Conservation (phyloP, 208 protist genomes). For the Histomonas meleagridis region DNA sequence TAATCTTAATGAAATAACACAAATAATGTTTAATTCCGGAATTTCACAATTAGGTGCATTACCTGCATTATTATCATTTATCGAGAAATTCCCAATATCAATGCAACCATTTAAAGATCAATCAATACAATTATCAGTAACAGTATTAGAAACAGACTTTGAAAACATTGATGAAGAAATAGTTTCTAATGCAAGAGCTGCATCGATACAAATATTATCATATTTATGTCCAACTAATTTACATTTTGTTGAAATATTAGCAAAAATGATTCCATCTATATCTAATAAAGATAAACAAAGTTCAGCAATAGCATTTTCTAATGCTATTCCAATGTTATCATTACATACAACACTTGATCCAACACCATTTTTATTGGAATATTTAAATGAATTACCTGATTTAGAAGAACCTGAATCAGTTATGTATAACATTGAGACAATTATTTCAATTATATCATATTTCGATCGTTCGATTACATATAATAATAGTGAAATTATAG, state of each 20-base stretch:
- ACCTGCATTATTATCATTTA: not conserved
- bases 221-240: not conserved
- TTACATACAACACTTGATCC: too few species aligned
- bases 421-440: too few species aligned
- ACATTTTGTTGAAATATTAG: not conserved
- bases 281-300: not conserved
- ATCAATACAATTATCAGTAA: not conserved
- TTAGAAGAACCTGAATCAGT: too few species aligned
- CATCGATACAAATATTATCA: not conserved
- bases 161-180: not conserved
- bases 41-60: not conserved
- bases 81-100: not conserved
- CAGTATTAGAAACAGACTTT: not conserved
- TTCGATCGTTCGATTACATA: too few species aligned
- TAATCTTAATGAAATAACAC: not conserved
- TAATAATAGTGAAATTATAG: too few species aligned
- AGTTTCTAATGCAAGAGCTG: not conserved
- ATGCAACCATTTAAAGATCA: not conserved
- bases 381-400: too few species aligned
- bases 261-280: not conserved
- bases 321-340: too few species aligned
- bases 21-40: not conserved
- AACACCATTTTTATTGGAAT: too few species aligned
- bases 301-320: not conserved
- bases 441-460: too few species aligned